A percentile compares a stretch with the other conserved stretches of the same genome.
Conservation (phyloP, 2,329 filamentous ascomycete species). For the Aspergillus jensenii region DNA sequence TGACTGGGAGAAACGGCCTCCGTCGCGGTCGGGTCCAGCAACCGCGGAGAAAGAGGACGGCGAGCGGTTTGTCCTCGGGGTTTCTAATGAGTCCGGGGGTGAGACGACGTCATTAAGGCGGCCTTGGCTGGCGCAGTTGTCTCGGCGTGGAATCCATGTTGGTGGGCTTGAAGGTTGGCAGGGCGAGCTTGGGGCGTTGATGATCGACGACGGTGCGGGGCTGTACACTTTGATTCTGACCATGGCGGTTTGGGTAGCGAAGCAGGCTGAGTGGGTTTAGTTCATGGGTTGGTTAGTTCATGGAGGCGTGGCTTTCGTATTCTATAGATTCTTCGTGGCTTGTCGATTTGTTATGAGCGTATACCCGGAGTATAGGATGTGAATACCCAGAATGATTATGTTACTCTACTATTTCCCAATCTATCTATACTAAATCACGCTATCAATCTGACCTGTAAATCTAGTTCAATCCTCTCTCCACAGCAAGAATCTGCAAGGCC, state of each 20-base stretch:
- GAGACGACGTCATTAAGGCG: background rate
- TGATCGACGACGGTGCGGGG: constrained; percentile 20
- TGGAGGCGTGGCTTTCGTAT: background rate
- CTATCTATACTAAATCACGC: background rate
- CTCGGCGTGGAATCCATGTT: constrained; percentile 24
- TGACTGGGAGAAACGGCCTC: constrained; percentile 15
- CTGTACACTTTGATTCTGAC: constrained; percentile 33
- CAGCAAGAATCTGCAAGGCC: constrained; percentile 52
- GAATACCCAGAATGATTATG: background rate
- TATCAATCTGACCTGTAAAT: background rate
- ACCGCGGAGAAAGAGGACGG: background rate
- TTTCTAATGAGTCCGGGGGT: background rate
- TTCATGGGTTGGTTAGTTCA: constrained; percentile 5
- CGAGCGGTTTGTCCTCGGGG: constrained; percentile 14
- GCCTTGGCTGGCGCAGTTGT: constrained; percentile 18
- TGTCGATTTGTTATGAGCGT: background rate
- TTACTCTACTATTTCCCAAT: too few species aligned
- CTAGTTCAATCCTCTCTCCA: constrained; percentile 29
- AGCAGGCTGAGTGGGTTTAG: constrained; percentile 28
- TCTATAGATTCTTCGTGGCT: background rate
- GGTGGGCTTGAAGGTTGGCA: constrained; percentile 26
- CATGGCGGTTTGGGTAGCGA: constrained; percentile 30
- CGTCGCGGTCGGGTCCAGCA: background rate
- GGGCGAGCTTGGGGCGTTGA: constrained; percentile 19
- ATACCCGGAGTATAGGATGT: background rate